Evolutionary conservation across 75 land plant species (phyloP).

Genomic region (Chamaecyparis obtusa): DNA sequence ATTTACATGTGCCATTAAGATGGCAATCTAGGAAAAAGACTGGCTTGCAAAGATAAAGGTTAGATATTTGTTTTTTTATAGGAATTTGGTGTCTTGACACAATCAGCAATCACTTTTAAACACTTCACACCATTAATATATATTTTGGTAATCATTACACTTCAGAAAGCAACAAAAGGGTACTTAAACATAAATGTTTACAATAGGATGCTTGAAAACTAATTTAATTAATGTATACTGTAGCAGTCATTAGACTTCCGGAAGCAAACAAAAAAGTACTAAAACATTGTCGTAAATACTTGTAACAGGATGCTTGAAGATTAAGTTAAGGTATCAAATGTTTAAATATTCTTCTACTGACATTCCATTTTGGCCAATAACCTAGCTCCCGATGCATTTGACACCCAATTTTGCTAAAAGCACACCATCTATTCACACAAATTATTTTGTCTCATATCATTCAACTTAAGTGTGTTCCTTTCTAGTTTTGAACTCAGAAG

Average conservation of each 20-base stretch:
- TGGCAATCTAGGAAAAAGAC: neutral
- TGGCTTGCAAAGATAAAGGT: neutral
- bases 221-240: neutral
- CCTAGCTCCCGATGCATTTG: neutral
- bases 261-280: neutral
- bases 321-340: neutral
- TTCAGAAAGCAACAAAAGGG: neutral
- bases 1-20: neutral
- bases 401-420: neutral
- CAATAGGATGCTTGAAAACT: neutral
- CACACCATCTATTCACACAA: neutral
- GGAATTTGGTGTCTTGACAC: neutral
- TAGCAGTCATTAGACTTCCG: neutral
- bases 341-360: neutral
- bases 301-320: neutral
- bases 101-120: neutral
- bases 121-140: neutral
- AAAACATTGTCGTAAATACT: neutral
- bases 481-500: neutral
- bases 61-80: neutral
- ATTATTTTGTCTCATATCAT: neutral
- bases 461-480: neutral
- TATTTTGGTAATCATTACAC: neutral
- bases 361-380: slow-evolving; percentile 4
- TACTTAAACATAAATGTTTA: neutral